phyloP scores from a whole-genome alignment of 2,329 filamentous ascomycete species.

The Fusarium burgessii region DNA sequence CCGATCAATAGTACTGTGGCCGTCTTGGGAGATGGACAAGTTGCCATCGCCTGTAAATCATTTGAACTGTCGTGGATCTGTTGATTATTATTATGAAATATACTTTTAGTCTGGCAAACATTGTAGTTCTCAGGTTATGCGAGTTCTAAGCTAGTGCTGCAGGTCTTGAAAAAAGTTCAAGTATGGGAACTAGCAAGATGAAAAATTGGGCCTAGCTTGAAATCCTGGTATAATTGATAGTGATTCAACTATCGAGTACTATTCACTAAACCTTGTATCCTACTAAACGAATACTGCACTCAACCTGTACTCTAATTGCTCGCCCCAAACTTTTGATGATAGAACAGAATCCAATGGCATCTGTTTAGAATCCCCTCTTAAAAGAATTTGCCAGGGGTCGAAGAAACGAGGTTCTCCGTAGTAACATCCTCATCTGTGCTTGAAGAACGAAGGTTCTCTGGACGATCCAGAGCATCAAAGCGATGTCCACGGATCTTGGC shows the following conservation, averaged over 20 bases:
- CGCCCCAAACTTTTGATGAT: neutral
- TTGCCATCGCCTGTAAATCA: too few species aligned
- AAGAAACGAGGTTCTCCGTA: constrained; percentile 42
- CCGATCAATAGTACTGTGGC: too few species aligned
- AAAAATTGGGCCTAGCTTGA: neutral
- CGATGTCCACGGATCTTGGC: constrained; percentile 69
- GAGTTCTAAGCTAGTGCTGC: neutral
- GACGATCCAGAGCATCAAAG: constrained; percentile 77
- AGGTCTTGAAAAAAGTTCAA: neutral
- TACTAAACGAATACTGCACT: neutral
- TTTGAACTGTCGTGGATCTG: neutral
- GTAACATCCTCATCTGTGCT: constrained; percentile 49
- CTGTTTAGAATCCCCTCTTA: constrained; percentile 46
- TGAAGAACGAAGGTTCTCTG: constrained; percentile 46
- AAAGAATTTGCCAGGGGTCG: constrained; percentile 67
- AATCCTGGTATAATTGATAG: neutral
- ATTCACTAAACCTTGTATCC: neutral
- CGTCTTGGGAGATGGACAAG: too few species aligned
- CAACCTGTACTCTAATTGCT: neutral
- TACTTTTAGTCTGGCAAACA: neutral
- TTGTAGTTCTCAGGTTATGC: neutral
- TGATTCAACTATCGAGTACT: neutral
- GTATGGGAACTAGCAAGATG: neutral
- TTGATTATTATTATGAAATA: neutral
- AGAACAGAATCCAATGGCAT: constrained; percentile 19